phyloP scores from a whole-genome alignment of 192 early-diverging fungal genomes.

The Entomortierella parvispora region DNA sequence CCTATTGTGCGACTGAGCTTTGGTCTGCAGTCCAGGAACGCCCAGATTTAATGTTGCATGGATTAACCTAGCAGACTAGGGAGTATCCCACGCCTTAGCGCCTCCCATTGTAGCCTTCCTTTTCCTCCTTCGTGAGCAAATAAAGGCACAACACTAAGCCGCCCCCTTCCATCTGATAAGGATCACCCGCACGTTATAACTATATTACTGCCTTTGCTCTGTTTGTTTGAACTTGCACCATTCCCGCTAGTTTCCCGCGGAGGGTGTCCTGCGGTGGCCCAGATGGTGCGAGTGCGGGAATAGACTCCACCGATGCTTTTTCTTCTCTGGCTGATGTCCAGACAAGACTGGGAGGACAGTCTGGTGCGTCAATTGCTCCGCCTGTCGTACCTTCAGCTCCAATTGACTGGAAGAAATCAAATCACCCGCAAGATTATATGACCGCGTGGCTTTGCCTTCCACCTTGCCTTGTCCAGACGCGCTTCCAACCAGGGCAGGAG shows the following conservation, averaged over 20 bases:
- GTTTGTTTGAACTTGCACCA: too few relatives aligned
- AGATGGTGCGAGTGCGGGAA: conserved; percentile 8
- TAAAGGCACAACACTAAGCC: too few relatives aligned
- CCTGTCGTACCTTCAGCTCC: conserved; percentile 25
- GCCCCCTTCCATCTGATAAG: too few relatives aligned
- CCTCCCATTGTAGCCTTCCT: too few relatives aligned
- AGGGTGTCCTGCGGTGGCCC: conserved; percentile 10
- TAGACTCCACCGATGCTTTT: conserved; percentile 47
- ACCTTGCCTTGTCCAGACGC: not conserved
- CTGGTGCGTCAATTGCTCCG: conserved; percentile 17
- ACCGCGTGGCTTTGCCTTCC: not conserved
- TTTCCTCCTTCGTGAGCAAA: too few relatives aligned
- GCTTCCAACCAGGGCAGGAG: not conserved
- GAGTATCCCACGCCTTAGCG: too few relatives aligned
- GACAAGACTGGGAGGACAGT: conserved; percentile 12
- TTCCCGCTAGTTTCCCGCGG: not conserved
- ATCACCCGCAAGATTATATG: conserved; percentile 31
- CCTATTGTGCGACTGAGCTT: too few relatives aligned
- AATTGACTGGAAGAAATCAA: conserved; percentile 41
- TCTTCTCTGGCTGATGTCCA: conserved; percentile 4
- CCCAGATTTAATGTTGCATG: too few relatives aligned
- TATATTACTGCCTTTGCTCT: too few relatives aligned
- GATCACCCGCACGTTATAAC: too few relatives aligned
- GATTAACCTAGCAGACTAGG: too few relatives aligned
- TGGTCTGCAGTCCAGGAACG: too few relatives aligned